These are phyloP conservation scores for Candida railenensis DNA, from an alignment of 805 yeast genomes.

Conservation along the genomic window DNA sequence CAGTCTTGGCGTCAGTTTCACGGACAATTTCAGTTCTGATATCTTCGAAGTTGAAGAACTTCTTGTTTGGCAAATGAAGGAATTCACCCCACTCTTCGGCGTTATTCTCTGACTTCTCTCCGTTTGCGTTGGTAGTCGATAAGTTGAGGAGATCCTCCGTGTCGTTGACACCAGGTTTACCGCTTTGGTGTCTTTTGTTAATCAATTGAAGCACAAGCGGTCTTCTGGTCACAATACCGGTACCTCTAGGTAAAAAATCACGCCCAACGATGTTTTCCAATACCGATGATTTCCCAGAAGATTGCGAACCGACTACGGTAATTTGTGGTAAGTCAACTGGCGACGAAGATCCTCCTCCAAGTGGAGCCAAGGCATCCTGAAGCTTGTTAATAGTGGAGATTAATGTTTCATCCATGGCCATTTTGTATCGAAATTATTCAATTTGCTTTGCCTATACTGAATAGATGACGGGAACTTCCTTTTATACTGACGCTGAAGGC, in stretches of 20 bases:
- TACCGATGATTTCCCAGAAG: conserved; percentile 86
- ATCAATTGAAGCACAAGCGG: conserved; percentile 82
- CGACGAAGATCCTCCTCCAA: conserved; percentile 86
- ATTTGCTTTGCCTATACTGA: not conserved
- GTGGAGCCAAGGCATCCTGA: conserved; percentile 95
- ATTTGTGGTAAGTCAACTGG: conserved; percentile 92
- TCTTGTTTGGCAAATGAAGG: conserved; percentile 85
- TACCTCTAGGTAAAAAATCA: conserved; percentile 88
- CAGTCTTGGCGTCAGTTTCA: conserved; percentile 85
- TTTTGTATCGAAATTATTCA: not conserved
- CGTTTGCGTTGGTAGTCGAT: conserved; percentile 42
- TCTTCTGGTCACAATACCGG: conserved; percentile 89
- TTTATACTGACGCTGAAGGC: not conserved
- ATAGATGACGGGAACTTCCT: not conserved
- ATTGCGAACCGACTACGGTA: conserved; percentile 93
- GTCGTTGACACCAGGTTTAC: conserved; percentile 17
- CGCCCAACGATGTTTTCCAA: conserved; percentile 89
- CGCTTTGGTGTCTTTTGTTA: conserved; percentile 48
- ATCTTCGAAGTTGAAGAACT: conserved; percentile 83
- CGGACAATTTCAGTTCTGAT: conserved; percentile 87
- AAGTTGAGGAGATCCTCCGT: conserved; percentile 41
- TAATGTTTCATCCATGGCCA: conserved; percentile 67
- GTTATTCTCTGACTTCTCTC: conserved; percentile 64
- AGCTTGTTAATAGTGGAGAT: conserved; percentile 85
- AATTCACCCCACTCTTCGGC: conserved; percentile 97